A percentile compares a stretch with the other conserved stretches of the same genome.
These are phyloP conservation scores for Candida vaughaniae DNA, from an alignment of 805 yeast genomes.

Conservation along the genomic window DNA sequence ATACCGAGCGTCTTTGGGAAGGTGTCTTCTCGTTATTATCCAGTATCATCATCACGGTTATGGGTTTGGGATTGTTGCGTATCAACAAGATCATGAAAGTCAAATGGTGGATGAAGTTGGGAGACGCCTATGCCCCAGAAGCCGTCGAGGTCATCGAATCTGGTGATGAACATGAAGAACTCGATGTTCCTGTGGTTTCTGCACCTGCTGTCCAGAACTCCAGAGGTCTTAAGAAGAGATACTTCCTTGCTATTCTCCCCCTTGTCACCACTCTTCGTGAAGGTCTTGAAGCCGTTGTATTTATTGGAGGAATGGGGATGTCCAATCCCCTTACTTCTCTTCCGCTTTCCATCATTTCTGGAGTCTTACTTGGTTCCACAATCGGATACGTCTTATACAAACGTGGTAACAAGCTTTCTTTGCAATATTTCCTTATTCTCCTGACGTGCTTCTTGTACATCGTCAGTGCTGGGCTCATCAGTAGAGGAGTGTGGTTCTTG, in stretches of 20 bases:
- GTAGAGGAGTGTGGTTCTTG: conserved; percentile 45
- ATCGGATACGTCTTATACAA: conserved; percentile 37
- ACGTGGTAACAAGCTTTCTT: conserved; percentile 41
- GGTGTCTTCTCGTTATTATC: conserved; percentile 79
- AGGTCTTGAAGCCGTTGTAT: conserved; percentile 45
- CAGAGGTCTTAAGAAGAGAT: conserved; percentile 10
- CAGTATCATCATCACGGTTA: conserved; percentile 72
- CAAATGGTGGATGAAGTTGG: conserved; percentile 63
- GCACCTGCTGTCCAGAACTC: not conserved
- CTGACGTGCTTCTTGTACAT: conserved; percentile 42
- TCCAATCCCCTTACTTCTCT: conserved; percentile 30
- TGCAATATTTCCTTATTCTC: conserved; percentile 39
- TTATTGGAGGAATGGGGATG: conserved; percentile 43
- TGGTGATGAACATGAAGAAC: not conserved
- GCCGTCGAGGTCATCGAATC: not conserved
- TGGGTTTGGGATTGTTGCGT: conserved; percentile 83
- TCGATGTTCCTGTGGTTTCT: not conserved
- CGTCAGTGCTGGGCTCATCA: conserved; percentile 45
- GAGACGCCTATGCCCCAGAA: conserved; percentile 32
- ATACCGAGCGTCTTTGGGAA: conserved; percentile 88
- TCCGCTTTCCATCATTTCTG: conserved; percentile 31
- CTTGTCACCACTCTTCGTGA: conserved; percentile 41
- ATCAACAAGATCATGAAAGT: conserved; percentile 73
- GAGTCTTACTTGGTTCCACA: conserved; percentile 26
- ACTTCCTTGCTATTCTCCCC: conserved; percentile 38